Base-by-base conservation (phyloP, 352 stramenopile species). In the Phytophthora europaea region DNA sequence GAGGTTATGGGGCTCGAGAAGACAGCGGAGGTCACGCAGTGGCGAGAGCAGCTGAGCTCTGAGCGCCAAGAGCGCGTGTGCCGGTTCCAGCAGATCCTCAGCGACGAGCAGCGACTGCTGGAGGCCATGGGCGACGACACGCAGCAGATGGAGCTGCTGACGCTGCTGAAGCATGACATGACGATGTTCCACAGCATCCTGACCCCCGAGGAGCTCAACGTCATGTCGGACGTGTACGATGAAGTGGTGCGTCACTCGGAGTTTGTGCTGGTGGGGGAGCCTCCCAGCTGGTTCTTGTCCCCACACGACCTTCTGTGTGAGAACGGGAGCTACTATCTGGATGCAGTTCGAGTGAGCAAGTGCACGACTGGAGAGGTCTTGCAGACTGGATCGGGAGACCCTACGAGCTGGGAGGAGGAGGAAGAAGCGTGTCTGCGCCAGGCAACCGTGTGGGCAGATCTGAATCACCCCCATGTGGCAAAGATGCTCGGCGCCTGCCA, bases 401-500 rank as follows among this genome's bases (percentile, higher is more conserved):
- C 73, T 9, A 53, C 57, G 20, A 57, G 26, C 26, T 64, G 67
- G 56, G 60, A 75, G 57, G 34, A 76, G 18, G 8, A 72, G 40
- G 72, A 79, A 40, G 72, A 75, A 36, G 56, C 61, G 51, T 79
- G 72, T 67, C 47, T 79, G 38, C 67, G 72, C 15, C 67, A 76
- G 26, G 72, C 57, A 26, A 43, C 61, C 3, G 47, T 78, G 15
- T 81, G 71, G 75, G 43, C 71, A n/a, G 60, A 71, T 43, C 53
- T 81, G 6, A 71, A 76, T 13, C 71, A 81, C 13, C 75, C 75
- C 28, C 71, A 81, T 52, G 59, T 81, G n/a, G 62, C 48, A 0
- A 79, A 76, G 36, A 55, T 81, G 36, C 38, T 81, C 12, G 75
- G 66, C 10, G 75, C 45, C 0, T 81, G 66, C 10, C 69, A 79